These are phyloP conservation scores for Plantago major DNA, from an alignment of 257 asterid species.

Conservation along the genomic window DNA sequence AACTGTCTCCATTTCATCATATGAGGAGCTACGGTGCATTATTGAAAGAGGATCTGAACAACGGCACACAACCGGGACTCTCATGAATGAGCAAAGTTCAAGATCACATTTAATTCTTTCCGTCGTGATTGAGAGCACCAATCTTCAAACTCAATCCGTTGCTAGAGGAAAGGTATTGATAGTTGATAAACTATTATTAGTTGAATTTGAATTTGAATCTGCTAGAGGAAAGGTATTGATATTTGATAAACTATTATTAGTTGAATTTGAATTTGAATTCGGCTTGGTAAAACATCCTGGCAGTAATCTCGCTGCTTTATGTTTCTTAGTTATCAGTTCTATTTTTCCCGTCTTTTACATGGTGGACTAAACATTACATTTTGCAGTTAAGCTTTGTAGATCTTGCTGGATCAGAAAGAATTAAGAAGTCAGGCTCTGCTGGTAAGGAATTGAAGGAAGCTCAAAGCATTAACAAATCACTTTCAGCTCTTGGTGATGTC, in stretches of 20 bases:
- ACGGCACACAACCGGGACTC: constrained; percentile 83
- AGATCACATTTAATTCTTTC: constrained; percentile 95
- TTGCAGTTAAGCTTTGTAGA: constrained; percentile 94
- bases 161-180: constrained; percentile 89
- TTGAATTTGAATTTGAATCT: constrained; percentile 5
- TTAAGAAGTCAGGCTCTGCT: constrained; percentile 87
- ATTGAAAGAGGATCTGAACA: constrained; percentile 83
- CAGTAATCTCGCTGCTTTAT: no score
- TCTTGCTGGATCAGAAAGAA: constrained; percentile 97
- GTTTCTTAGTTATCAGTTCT: neutral
- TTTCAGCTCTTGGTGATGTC: constrained; percentile 96
- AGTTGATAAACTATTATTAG: constrained; percentile 8
- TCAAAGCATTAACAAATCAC: constrained; percentile 94
- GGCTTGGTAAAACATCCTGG: neutral
- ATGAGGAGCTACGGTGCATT: constrained; percentile 56
- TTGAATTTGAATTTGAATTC: constrained; percentile 2
- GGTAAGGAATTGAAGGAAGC: constrained; percentile 92
- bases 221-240: constrained; percentile 89
- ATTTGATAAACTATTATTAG: constrained; percentile 8
- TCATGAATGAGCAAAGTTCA: constrained; percentile 95
- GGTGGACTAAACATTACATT: neutral
- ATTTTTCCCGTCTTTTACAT: neutral
- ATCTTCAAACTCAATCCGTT: constrained; percentile 88
- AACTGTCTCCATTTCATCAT: constrained; percentile 56
- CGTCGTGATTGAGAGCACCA: constrained; percentile 78